Conservation (phyloP, 768 basidiomycete genomes). For the Termitomyces sp. region DNA sequence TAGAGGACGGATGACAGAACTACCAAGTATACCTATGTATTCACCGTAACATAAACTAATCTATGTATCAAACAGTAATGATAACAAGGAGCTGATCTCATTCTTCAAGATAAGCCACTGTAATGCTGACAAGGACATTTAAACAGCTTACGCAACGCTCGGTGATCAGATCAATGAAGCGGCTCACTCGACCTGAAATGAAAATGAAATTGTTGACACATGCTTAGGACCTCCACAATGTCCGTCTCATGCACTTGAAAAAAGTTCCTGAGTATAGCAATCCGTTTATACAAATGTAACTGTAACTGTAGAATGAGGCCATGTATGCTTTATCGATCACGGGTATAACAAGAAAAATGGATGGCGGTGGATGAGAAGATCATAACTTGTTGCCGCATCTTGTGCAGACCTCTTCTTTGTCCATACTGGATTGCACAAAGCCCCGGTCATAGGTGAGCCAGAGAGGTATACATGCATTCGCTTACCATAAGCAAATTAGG, state of each 20-base stretch:
- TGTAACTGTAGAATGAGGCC: background rate
- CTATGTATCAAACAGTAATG: background rate
- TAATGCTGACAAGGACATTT: too few relatives aligned
- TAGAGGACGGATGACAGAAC: background rate
- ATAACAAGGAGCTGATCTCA: background rate
- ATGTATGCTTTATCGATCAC: background rate
- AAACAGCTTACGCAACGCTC: too few relatives aligned
- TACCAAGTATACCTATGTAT: background rate
- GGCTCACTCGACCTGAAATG: background rate
- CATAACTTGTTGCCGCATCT: conserved; percentile 10
- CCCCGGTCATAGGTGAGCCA: background rate
- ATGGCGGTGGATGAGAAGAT: background rate
- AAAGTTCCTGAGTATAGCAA: background rate
- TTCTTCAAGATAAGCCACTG: background rate
- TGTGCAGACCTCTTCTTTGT: conserved; percentile 7
- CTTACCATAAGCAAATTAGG: conserved; percentile 13
- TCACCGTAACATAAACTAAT: background rate
- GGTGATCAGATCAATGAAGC: background rate
- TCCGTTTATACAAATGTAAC: background rate
- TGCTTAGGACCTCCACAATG: background rate
- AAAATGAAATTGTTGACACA: background rate
- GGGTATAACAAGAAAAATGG: background rate
- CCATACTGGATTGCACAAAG: background rate
- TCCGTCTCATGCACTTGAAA: background rate
- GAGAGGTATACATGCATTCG: background rate